Conservation (phyloP, 352 stramenopile species). For the Pythium apleroticum region DNA sequence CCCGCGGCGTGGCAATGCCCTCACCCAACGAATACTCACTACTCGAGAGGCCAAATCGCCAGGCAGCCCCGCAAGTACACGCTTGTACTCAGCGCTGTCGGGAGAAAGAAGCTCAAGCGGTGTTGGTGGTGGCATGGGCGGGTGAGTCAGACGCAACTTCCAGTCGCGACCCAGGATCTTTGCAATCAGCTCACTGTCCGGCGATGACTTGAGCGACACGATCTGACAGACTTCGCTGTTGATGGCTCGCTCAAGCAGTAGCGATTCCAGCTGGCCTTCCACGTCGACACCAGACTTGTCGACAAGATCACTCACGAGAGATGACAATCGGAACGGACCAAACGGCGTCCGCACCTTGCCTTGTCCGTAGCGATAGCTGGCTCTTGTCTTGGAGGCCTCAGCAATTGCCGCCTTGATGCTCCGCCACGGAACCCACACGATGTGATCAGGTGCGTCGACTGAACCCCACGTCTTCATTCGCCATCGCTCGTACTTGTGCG, state of each 20-base stretch:
- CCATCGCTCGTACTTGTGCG: constrained; percentile 7
- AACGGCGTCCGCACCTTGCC: not conserved
- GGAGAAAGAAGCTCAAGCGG: constrained; percentile 10
- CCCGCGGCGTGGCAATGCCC: not conserved
- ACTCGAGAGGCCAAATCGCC: not conserved
- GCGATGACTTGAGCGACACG: not conserved
- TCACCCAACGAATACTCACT: constrained; percentile 12
- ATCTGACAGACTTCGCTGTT: constrained; percentile 10
- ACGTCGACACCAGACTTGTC: not conserved
- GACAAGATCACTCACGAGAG: not conserved
- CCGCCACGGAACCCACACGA: constrained; percentile 25
- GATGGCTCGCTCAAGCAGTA: constrained; percentile 5
- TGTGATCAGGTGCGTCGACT: constrained; percentile 8
- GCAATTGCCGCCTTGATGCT: not conserved
- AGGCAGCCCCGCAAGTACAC: not conserved
- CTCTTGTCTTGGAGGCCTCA: not conserved
- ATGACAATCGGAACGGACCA: not conserved
- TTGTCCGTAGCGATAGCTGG: not conserved
- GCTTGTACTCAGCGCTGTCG: constrained; percentile 2
- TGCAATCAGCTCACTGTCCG: constrained; percentile 1
- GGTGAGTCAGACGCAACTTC: constrained; percentile 11
- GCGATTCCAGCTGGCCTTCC: not conserved
- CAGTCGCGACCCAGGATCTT: constrained; percentile 9
- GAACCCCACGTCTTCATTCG: not conserved
- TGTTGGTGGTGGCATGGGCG: constrained; percentile 10